Conservation (phyloP, 768 basidiomycete genomes). For the Podaxis sp. region DNA sequence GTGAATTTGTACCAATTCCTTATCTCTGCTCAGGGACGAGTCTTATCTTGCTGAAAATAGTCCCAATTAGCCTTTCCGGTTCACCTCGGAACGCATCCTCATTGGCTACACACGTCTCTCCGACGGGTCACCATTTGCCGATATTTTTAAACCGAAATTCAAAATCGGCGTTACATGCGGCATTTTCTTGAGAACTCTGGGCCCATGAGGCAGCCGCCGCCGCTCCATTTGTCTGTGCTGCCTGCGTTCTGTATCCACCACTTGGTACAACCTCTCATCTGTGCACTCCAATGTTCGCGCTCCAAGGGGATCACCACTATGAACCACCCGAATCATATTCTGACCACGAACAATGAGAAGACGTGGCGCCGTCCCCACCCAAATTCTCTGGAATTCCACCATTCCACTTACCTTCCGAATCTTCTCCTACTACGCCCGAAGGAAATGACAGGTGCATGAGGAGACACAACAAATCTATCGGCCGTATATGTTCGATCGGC, state of each 20-base stretch:
- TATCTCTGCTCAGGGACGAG: conserved; percentile 15
- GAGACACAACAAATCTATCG: not conserved
- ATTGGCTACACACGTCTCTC: not conserved
- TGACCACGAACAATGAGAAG: not conserved
- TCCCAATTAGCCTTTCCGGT: not conserved
- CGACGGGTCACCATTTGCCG: not conserved
- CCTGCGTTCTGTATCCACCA: not conserved
- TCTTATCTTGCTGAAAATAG: not conserved
- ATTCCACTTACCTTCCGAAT: not conserved
- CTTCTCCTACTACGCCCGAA: not conserved
- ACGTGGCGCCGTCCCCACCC: not conserved
- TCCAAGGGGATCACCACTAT: not conserved
- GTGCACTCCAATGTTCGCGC: not conserved
- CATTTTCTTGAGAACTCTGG: not conserved
- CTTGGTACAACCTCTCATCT: not conserved
- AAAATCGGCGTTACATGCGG: not conserved
- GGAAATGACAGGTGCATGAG: not conserved
- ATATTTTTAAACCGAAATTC: not conserved
- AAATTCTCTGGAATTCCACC: not conserved
- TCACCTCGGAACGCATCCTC: not conserved
- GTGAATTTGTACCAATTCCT: conserved; percentile 20
- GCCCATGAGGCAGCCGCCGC: not conserved
- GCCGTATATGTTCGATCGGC: conserved; percentile 4
- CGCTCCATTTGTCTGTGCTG: not conserved
- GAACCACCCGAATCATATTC: not conserved